Conservation (phyloP, 2,329 filamentous ascomycete genomes). For the Moelleriella libera region DNA sequence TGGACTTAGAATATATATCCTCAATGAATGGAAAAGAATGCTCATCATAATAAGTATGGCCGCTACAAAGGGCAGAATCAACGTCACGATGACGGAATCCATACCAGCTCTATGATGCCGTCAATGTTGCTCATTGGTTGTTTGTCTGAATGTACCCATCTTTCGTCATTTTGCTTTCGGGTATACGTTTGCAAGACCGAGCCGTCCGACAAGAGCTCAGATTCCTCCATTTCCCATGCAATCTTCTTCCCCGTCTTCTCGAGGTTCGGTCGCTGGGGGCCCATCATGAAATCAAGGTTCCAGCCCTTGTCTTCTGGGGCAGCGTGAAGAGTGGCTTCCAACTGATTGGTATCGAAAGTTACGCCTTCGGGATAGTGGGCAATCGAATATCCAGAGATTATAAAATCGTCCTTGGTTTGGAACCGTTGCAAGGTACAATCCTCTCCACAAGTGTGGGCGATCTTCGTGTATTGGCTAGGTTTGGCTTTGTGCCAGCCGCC, state of each 20-base stretch:
- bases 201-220: slow-evolving; percentile 29
- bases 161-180: slow-evolving; percentile 34
- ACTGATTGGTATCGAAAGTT: slow-evolving; percentile 32
- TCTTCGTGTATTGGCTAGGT: slow-evolving; percentile 41
- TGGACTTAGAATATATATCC: not conserved
- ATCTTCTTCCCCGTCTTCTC: slow-evolving; percentile 35
- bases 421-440: slow-evolving; percentile 47
- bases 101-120: slow-evolving; percentile 42
- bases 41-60: too few species aligned
- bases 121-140: slow-evolving; percentile 37
- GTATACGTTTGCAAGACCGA: slow-evolving; percentile 39
- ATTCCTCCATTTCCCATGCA: slow-evolving; percentile 39
- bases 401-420: slow-evolving; percentile 35
- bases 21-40: too few species aligned
- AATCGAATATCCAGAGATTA: slow-evolving; percentile 46
- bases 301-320: slow-evolving; percentile 32
- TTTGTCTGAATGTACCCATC: slow-evolving; percentile 34
- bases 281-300: slow-evolving; percentile 37
- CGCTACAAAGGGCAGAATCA: not conserved
- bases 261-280: slow-evolving; percentile 31
- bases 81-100: slow-evolving; percentile 25
- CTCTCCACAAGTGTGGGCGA: slow-evolving; percentile 44
- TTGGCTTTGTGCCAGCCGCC: slow-evolving; percentile 40
- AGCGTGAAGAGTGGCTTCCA: slow-evolving; percentile 38
- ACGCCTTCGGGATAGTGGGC: slow-evolving; percentile 39